Evolutionary conservation across 306 rosid genomes (phyloP).

Genomic region (Begonia peltatifolia): DNA sequence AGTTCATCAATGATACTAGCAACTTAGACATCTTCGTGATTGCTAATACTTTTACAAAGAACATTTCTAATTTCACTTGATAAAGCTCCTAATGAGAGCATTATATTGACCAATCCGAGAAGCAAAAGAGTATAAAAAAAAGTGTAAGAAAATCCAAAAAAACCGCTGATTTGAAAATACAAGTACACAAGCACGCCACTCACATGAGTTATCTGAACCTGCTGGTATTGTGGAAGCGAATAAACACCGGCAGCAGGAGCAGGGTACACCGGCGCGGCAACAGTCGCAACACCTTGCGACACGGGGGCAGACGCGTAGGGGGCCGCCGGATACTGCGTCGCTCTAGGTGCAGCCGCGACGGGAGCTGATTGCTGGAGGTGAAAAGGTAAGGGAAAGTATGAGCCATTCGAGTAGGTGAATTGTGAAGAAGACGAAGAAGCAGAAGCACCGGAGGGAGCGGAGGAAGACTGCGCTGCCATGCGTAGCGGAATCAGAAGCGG

Average conservation of each 20-base stretch:
- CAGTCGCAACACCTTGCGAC: slow-evolving; percentile 12
- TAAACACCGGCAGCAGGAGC: slow-evolving; percentile 29
- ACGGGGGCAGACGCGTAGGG: slow-evolving; percentile 27
- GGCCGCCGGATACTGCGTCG: slow-evolving; percentile 34
- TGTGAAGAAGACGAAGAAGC: slow-evolving; percentile 28
- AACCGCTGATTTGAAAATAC: no score
- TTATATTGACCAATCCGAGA: no score
- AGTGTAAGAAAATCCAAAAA: no score
- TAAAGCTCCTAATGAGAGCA: no score
- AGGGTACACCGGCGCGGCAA: slow-evolving; percentile 28
- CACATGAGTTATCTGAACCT: slow-evolving; percentile 18
- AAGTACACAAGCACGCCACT: no score
- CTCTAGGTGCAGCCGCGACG: slow-evolving; percentile 4
- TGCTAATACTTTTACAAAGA: no score
- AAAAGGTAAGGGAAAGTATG: slow-evolving; percentile 69
- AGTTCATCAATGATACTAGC: no score
- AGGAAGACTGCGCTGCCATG: slow-evolving; percentile 44
- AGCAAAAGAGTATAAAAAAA: no score
- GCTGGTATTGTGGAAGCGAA: slow-evolving; percentile 64
- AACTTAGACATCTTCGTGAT: no score
- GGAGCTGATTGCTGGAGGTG: slow-evolving; percentile 63
- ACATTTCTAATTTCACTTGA: no score
- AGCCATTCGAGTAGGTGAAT: slow-evolving; percentile 36
- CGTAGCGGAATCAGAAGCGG: background rate
- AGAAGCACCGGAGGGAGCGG: slow-evolving; percentile 15